Conservation (phyloP, 1,139 yeast species). For the Yamadazyma diospyri region DNA sequence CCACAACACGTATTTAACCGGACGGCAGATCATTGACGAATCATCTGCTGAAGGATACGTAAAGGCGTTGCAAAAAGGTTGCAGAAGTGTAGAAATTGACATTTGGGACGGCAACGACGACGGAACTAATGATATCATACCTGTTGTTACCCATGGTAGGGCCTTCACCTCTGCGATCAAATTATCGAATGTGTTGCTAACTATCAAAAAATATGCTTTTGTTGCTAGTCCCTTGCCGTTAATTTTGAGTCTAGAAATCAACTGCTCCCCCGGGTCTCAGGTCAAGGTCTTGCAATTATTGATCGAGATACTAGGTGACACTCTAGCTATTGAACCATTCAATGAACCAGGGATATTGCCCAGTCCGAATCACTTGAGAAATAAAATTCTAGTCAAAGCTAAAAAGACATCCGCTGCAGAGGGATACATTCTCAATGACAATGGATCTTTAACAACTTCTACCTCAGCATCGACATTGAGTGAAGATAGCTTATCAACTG, state of each 20-base stretch:
- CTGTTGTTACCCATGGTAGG: slow-evolving; percentile 87
- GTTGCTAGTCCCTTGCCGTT: slow-evolving; percentile 80
- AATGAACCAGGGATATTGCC: slow-evolving; percentile 44
- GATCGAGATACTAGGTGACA: slow-evolving; percentile 55
- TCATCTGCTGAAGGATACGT: slow-evolving; percentile 90
- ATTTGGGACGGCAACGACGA: slow-evolving; percentile 77
- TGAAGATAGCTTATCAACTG: slow-evolving; percentile 32
- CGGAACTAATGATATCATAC: slow-evolving; percentile 38
- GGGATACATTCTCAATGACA: slow-evolving; percentile 19
- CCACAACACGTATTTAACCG: slow-evolving; percentile 87
- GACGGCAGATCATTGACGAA: slow-evolving; percentile 88
- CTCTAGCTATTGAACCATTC: slow-evolving; percentile 47
- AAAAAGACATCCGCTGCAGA: slow-evolving; percentile 47
- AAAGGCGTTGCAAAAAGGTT: slow-evolving; percentile 85
- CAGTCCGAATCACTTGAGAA: slow-evolving; percentile 66
- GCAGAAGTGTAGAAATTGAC: slow-evolving; percentile 90
- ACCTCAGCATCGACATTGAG: slow-evolving; percentile 46
- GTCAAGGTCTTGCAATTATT: slow-evolving; percentile 49
- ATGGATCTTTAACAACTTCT: slow-evolving; percentile 23
- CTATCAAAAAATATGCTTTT: slow-evolving; percentile 82
- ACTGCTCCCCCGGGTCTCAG: slow-evolving; percentile 70
- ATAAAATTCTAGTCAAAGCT: slow-evolving; percentile 71
- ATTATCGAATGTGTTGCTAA: slow-evolving; percentile 63
- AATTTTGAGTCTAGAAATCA: slow-evolving; percentile 82
- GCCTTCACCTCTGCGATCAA: slow-evolving; percentile 75